These are phyloP conservation scores for Fusarium nanum DNA, from an alignment of 2,329 filamentous ascomycete genomes.

Conservation along the genomic window DNA sequence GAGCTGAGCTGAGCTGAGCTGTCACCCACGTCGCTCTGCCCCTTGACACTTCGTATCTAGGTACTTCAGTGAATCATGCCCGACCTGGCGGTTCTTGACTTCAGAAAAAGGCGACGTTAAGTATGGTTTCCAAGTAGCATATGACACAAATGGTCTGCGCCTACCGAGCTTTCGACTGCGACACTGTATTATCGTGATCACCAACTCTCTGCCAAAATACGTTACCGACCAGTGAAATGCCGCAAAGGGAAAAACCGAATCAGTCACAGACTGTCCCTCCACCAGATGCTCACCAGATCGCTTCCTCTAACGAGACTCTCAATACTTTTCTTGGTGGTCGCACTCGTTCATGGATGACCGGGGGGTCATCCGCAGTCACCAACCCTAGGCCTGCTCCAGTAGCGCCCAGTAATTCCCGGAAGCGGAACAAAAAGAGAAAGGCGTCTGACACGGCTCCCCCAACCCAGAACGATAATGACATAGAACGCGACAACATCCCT, in stretches of 20 bases:
- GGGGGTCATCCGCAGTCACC: constrained; percentile 17
- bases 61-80: constrained; percentile 39
- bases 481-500: constrained; percentile 15
- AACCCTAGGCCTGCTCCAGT: constrained; percentile 15
- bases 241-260: constrained; percentile 33
- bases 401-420: constrained; percentile 35
- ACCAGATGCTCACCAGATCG: constrained; percentile 47
- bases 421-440: constrained; percentile 36
- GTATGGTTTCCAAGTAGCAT: constrained; percentile 34
- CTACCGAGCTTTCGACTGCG: not conserved
- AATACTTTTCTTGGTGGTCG: constrained; percentile 54
- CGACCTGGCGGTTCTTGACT: constrained; percentile 31
- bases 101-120: constrained; percentile 44
- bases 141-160: constrained; percentile 34
- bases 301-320: constrained; percentile 56
- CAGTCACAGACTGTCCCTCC: constrained; percentile 31
- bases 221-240: constrained; percentile 41
- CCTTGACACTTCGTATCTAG: constrained; percentile 1
- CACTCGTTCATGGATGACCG: constrained; percentile 48
- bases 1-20: constrained; percentile 1
- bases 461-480: constrained; percentile 25
- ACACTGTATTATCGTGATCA: constrained; percentile 2
- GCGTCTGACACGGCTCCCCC: constrained; percentile 14
- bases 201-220: constrained; percentile 16
- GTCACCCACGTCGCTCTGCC: constrained; percentile 8